Evolutionary conservation across 2,329 filamentous ascomycete genomes (phyloP), one percentile per base, ranked within the genome.

Genomic region (Ceratocystis lukuohia): DNA sequence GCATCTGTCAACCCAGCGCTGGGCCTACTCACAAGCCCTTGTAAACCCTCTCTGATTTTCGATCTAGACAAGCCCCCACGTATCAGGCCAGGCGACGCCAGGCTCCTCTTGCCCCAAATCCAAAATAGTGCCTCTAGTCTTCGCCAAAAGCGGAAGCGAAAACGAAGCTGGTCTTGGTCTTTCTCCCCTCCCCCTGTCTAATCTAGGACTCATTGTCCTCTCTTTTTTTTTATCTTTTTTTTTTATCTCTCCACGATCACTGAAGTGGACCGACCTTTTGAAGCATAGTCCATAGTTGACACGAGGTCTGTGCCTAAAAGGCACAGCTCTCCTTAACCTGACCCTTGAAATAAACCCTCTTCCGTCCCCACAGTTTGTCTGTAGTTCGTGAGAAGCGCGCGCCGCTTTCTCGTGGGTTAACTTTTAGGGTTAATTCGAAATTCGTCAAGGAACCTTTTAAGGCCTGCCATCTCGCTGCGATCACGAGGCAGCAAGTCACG

Each of bases 181-280:
- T 50, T 0, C 48, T 22, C 46, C 3, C 46, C 46, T 48, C 46
- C 20, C 17, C 20, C 17, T 48, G 46, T 20, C 48, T 22, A 25
- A 48, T 20, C 5, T 8, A 48, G 20, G 15, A 8, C 25, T 57
- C 37, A 22, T 68, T 45, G 45, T 37, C 30, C 33, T 56, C 48
- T 28, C 20, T 25, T 44, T 65, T 64, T 63, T 22, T 25, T 45
- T 63, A 15, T 30, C 4, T 33, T 37, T 64, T 30, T 44, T 65
- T 53, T 5, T 25, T 25, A 30, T 25, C 20, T 41, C 30, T 45
- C n/a, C 10, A 20, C 5, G 0, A 48, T 48, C 30, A 8, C 45
- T 20, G 20, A 48, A 8, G 45, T 48, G n/a, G 45, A 20, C 48
- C 48, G 3, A 41, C 17, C 48, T 12, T 8, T n/a, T 48, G 45